Conservation (phyloP, 257 asterid genomes). For the Euphrasia confusa region DNA sequence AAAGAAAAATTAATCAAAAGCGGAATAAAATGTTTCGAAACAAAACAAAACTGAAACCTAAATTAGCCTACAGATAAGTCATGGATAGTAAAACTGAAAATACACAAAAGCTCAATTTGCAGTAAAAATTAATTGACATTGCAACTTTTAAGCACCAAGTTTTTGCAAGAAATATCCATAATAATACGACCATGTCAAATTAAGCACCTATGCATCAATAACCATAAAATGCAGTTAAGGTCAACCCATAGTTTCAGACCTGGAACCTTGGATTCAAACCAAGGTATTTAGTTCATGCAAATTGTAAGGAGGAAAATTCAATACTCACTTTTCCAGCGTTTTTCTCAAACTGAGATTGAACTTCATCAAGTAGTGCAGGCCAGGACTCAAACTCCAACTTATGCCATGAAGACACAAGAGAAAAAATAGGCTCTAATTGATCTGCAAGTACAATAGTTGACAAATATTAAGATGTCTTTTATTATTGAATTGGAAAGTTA, state of each 20-base stretch:
- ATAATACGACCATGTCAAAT: background rate
- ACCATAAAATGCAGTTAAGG: slow-evolving; percentile 2
- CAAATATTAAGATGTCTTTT: background rate
- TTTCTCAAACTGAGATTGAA: slow-evolving; percentile 64
- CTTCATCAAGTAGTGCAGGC: slow-evolving; percentile 86
- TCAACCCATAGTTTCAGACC: slow-evolving; percentile 5
- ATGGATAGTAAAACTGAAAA: background rate
- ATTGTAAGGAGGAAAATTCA: slow-evolving; percentile 3
- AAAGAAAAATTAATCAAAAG: background rate
- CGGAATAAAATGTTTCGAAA: background rate
- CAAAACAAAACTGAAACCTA: background rate
- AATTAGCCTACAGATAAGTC: no score
- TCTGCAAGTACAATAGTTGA: slow-evolving; percentile 30
- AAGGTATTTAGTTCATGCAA: slow-evolving; percentile 17
- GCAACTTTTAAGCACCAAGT: background rate
- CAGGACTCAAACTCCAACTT: slow-evolving; percentile 89
- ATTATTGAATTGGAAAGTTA: slow-evolving; percentile 4
- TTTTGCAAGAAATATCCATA: slow-evolving; percentile 7
- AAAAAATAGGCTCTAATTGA: slow-evolving; percentile 53
- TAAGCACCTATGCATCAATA: background rate
- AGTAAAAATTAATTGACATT: background rate
- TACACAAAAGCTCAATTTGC: background rate
- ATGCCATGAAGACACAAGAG: slow-evolving; percentile 69
- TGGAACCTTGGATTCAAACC: background rate
- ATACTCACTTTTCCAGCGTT: slow-evolving; percentile 68